Conservation (phyloP, 176 grass and related monocot species). For the Oryza glumipatula region DNA sequence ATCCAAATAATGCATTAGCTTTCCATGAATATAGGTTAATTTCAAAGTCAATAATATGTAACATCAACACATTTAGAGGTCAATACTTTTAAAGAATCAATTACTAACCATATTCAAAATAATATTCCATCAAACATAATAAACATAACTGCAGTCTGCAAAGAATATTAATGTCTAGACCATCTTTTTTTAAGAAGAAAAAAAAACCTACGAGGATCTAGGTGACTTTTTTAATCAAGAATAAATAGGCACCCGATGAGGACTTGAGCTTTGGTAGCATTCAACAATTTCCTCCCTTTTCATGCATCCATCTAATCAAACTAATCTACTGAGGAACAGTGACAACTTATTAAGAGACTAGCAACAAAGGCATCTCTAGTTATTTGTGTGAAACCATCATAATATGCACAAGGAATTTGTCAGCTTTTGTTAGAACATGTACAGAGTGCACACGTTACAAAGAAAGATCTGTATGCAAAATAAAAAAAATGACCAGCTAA, state of each 20-base stretch:
- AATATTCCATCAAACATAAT: neutral
- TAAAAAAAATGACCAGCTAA: neutral
- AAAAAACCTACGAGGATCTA: too few species aligned
- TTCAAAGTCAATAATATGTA: neutral
- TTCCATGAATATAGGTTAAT: slow-evolving; percentile 12
- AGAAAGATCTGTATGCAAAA: neutral
- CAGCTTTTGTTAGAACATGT: neutral
- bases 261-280: neutral
- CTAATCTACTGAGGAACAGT: neutral
- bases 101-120: neutral
- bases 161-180: neutral
- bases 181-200: too few species aligned
- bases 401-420: neutral
- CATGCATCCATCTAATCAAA: neutral
- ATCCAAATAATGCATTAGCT: slow-evolving; percentile 42
- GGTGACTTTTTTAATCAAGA: too few species aligned
- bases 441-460: neutral
- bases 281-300: neutral
- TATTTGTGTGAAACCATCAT: neutral
- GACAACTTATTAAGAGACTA: neutral
- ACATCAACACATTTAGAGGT: neutral
- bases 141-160: neutral
- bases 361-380: neutral
- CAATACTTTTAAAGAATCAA: slow-evolving; percentile 5
- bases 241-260: too few species aligned